Percentiles rank a stretch among this genome's conserved stretches.
These are phyloP conservation scores for Barnettozyma populi DNA, from an alignment of 805 yeast genomes.

Conservation along the genomic window DNA sequence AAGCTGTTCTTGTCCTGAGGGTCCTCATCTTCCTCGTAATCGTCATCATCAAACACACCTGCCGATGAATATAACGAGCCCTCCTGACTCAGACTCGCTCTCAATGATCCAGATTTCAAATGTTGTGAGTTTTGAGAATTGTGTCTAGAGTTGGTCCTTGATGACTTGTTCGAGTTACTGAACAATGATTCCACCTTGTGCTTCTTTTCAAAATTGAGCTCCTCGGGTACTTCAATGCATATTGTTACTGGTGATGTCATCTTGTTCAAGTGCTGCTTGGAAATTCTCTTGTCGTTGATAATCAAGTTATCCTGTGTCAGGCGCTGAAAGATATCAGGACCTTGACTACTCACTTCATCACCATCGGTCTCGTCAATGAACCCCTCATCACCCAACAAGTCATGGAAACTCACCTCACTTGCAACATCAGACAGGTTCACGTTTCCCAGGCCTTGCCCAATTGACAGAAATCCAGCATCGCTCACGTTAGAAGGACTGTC, in stretches of 20 bases:
- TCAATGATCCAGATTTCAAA: conserved; percentile 17
- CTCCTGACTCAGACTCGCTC: not conserved
- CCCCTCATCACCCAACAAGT: not conserved
- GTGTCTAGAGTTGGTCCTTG: conserved; percentile 26
- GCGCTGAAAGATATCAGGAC: conserved; percentile 1
- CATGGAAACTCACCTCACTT: conserved; percentile 10
- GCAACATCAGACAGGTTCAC: conserved; percentile 5
- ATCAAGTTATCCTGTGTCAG: conserved; percentile 21
- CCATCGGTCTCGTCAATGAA: not conserved
- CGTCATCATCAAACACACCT: conserved; percentile 9
- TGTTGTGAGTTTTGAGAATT: conserved; percentile 26
- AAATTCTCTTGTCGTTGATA: conserved; percentile 4
- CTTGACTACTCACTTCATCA: not conserved
- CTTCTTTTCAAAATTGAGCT: conserved; percentile 36
- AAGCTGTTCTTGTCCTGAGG: not conserved
- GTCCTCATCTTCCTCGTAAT: conserved; percentile 1
- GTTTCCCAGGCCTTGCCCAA: conserved; percentile 4
- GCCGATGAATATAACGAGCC: not conserved
- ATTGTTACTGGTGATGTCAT: conserved; percentile 21
- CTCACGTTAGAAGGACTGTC: not conserved
- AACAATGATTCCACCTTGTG: conserved; percentile 43
- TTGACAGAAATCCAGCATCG: not conserved
- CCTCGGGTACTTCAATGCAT: conserved; percentile 31
- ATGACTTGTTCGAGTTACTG: conserved; percentile 34
- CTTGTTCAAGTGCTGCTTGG: conserved; percentile 1